Conservation (phyloP, 2,329 filamentous ascomycete species). For the Fusarium brachygibbosum region DNA sequence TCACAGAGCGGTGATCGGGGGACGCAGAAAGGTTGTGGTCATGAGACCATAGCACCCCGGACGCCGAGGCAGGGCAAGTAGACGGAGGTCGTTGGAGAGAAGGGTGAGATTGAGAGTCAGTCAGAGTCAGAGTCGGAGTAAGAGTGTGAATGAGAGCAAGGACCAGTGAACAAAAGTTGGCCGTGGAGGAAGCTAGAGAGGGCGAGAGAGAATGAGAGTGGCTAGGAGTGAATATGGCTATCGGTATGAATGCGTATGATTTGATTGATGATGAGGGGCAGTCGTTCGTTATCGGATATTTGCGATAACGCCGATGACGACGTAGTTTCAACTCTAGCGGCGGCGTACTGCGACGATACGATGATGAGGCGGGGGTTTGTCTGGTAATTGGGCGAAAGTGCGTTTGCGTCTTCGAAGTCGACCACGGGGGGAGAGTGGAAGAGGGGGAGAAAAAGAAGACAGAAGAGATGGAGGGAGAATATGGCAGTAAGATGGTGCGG, state of each 20-base stretch:
- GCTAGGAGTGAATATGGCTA: constrained; percentile 17
- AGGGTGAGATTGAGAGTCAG: constrained; percentile 13
- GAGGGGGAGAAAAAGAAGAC: constrained; percentile 1
- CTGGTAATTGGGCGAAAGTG: constrained; percentile 7
- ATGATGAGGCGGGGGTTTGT: constrained; percentile 28
- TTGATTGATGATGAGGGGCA: constrained; percentile 42
- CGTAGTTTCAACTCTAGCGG: constrained; percentile 45
- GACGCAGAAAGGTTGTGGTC: constrained; percentile 44
- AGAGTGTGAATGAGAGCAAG: constrained; percentile 6
- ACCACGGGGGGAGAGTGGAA: constrained; percentile 1
- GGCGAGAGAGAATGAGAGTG: constrained; percentile 4
- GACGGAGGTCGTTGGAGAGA: constrained; percentile 10
- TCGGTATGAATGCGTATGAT: constrained; percentile 27
- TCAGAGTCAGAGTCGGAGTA: background rate
- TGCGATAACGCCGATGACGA: constrained; percentile 50
- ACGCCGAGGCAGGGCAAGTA: constrained; percentile 29
- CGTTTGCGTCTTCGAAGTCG: constrained; percentile 5
- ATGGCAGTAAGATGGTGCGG: constrained; percentile 34
- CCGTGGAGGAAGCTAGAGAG: constrained; percentile 19
- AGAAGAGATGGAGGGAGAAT: constrained; percentile 6
- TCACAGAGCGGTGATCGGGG: constrained; percentile 46
- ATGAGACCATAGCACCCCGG: constrained; percentile 42
- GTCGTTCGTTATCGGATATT: constrained; percentile 47
- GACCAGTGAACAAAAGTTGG: constrained; percentile 15
- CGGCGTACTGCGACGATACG: constrained; percentile 37